Evolutionary conservation across 345 rosid species (phyloP), one percentile per base, ranked within the genome.

Genomic region (Brassica napus): DNA sequence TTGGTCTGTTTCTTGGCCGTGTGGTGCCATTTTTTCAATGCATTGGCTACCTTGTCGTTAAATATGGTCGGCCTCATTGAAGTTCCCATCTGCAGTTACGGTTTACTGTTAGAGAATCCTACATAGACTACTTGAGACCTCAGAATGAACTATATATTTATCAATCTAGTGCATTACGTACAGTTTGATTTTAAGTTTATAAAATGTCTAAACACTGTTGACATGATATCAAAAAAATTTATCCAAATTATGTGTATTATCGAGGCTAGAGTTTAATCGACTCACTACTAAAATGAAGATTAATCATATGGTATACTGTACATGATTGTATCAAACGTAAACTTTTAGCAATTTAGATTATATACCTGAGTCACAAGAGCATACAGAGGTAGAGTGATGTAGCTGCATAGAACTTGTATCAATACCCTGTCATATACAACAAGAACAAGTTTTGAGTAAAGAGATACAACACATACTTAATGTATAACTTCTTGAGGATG

Each of bases 341-440:
- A 39, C 1, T 23, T 49, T 63, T 23, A 55, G 15, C 3, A 78
- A 18, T 21, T 58, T 18, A 11, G 63, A 10, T 67, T 8, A 12
- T 72, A 2, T 71, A 94, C 98, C 91, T 94, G 99, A 9, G 98
- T 95, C 58, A 95, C 99, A 24, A 95, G 78, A 39, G 99, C 99
- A 75, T 95, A 93, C 12, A 95, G 91, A 69, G 99, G 98, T 73
- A 95, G 88, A 21, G 97, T 93, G 78, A 95, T 92, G 62, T 95
- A 95, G 74, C 99, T 95, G 89, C 99, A 95, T 23, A 93, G 37
- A 62, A 95, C 76, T 79, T 93, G 98, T 77, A 88, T 86, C 47
- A 89, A 4, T 55, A 91, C 86, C 92, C 98, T 95, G 89, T 8
- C 31, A 1, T 44, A 15, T 4, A 80, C 55, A 74, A 79, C 15